Base-by-base conservation (phyloP, 1,284 basidiomycete species). In the Xanthoconium separans region DNA sequence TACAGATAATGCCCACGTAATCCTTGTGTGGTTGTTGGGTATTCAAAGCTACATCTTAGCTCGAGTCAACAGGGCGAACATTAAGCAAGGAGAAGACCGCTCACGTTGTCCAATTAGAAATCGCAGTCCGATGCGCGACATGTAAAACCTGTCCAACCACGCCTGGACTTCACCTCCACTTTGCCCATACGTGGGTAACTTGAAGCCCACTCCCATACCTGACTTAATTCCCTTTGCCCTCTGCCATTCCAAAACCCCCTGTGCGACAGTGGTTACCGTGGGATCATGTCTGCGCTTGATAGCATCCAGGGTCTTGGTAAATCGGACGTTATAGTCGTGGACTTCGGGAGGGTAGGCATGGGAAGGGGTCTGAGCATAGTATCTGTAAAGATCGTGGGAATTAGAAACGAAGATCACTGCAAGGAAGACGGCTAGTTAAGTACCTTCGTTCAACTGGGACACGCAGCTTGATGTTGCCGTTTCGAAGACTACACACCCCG, bases 1-100 rank as follows among this genome's bases (percentile, higher is more conserved):
- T 98, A 72, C 96, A 98, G 65, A 99, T 98, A 70, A 98, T 98
- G 5, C 96, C 96, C 46, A 99, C 96, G 66, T 96, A 96, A 70
- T 95, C 89, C 54, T 84, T 79, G 65, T 96, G 93, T 0, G 92
- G 83, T 63, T 91, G 85, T 45, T 95, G 83, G 0, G 87, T 92
- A 70, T 96, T 97, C 40, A 98, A 77, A 1, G 93, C 93, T 56
- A 98, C 87, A 65, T 97, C 91, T 93, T n/a, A 16, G 16, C 16
- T 1, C 18, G 16, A 44, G 46, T 61, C 40, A 61, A 30, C 20
- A n/a, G 30, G 5, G 10, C 2, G 16, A 48, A 44, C 18, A 8
- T 30, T 29, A 36, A 9, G 20, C 20, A 22, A 13, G 22, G 31
- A 37, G 44, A 29, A 40, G 42, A 47, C 20, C 44, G 78, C 85